Conservation (phyloP, 345 rosid genomes). For the Hevea brasiliensis region DNA sequence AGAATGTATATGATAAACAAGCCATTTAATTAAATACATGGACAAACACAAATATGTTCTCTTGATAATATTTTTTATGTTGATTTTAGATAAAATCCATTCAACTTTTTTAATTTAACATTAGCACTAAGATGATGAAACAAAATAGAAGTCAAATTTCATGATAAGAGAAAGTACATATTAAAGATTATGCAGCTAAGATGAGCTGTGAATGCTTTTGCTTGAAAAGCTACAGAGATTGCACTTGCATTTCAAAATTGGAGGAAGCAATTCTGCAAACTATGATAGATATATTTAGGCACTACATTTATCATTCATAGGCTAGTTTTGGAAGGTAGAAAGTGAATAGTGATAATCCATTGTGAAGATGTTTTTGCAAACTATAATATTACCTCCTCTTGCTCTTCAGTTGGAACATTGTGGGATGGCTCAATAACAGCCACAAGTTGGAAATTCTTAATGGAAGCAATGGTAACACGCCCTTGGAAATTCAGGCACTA, state of each 20-base stretch:
- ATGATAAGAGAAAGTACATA: conserved; percentile 11
- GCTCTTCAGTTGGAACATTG: conserved; percentile 56
- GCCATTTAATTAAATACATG: too few species aligned
- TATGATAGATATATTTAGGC: conserved; percentile 5
- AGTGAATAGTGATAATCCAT: conserved; percentile 94
- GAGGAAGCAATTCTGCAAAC: conserved; percentile 16
- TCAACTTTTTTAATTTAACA: conserved; percentile 10
- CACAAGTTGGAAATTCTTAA: conserved; percentile 92
- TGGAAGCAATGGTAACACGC: conserved; percentile 95
- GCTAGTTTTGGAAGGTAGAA: conserved; percentile 92
- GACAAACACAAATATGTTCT: too few species aligned
- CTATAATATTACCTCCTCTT: conserved; percentile 78
- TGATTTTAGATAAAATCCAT: background rate
- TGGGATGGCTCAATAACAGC: conserved; percentile 65
- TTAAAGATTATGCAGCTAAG: background rate
- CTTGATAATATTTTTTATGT: too few species aligned
- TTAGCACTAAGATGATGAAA: background rate
- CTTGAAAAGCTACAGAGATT: conserved; percentile 11
- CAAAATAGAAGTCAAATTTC: conserved; percentile 27
- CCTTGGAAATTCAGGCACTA: conserved; percentile 97
- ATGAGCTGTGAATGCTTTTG: conserved; percentile 6
- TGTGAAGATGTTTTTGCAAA: conserved; percentile 92
- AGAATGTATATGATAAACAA: too few species aligned
- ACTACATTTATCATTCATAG: conserved; percentile 51
- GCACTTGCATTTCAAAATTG: conserved; percentile 12